These are phyloP conservation scores for Manihot esculenta DNA, from an alignment of 441 rosid genomes.

Conservation along the genomic window DNA sequence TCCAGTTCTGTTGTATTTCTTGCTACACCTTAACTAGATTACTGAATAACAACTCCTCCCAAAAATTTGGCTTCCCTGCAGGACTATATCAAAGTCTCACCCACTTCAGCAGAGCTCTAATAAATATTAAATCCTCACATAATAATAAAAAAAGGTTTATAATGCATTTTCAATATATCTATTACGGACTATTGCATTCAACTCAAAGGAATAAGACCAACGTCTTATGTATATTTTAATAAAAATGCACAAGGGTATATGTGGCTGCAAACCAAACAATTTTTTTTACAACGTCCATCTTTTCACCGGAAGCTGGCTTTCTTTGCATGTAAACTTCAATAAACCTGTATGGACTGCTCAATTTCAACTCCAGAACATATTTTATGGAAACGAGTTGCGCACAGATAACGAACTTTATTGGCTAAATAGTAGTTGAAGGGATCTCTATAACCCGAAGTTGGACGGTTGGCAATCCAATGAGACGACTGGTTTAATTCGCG, in stretches of 20 bases:
- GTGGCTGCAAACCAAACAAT: slow-evolving; percentile 12
- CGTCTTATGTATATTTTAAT: background rate
- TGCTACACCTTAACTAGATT: slow-evolving; percentile 10
- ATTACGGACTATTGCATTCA: background rate
- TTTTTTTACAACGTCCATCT: background rate
- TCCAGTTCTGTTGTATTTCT: background rate
- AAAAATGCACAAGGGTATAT: slow-evolving; percentile 4
- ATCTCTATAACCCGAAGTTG: background rate
- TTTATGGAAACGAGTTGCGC: too few relatives aligned
- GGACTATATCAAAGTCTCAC: background rate
- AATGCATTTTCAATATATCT: background rate
- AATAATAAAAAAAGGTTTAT: background rate
- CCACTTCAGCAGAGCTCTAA: background rate
- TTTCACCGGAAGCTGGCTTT: background rate
- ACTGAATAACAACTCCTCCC: background rate
- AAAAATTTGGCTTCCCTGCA: background rate
- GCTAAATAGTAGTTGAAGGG: background rate
- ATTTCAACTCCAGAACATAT: background rate
- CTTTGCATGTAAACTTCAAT: slow-evolving; percentile 1
- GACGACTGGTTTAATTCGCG: background rate
- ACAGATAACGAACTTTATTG: background rate
- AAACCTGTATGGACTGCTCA: slow-evolving; percentile 12
- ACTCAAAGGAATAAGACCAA: background rate
- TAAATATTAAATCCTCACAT: background rate
- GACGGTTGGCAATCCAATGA: background rate